These are phyloP conservation scores for Pichia sp. DNA, from an alignment of 1,139 yeast species.

Conservation along the genomic window DNA sequence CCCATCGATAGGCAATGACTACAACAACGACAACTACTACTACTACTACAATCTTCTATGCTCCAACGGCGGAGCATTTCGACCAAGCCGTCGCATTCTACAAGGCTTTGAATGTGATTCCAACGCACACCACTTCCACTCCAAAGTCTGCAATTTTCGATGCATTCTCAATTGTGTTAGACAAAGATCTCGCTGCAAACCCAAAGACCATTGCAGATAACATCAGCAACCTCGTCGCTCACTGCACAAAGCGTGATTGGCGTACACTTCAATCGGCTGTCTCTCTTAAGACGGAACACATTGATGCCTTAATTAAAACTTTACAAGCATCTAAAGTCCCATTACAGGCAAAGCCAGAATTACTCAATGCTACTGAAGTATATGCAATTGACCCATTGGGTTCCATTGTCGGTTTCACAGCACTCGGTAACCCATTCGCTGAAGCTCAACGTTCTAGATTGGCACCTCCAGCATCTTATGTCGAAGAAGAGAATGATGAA, in stretches of 20 bases:
- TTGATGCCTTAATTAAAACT: conserved; percentile 32
- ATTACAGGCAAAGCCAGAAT: conserved; percentile 39
- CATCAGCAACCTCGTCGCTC: conserved; percentile 25
- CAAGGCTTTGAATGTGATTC: conserved; percentile 23
- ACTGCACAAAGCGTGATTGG: conserved; percentile 39
- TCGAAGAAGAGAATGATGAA: too few relatives aligned
- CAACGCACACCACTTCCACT: too few relatives aligned
- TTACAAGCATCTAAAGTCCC: conserved; percentile 28
- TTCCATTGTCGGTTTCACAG: conserved; percentile 58
- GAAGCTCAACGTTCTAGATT: conserved; percentile 13
- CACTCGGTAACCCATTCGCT: conserved; percentile 47
- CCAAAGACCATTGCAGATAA: conserved; percentile 27
- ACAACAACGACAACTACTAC: too few relatives aligned
- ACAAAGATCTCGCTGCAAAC: conserved; percentile 32
- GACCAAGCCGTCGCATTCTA: conserved; percentile 40
- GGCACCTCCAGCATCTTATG: too few relatives aligned
- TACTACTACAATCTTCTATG: too few relatives aligned
- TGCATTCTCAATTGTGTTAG: too few relatives aligned
- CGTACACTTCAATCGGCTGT: conserved; percentile 39
- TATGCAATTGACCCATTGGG: conserved; percentile 67
- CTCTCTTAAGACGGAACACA: conserved; percentile 32
- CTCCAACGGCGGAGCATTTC: conserved; percentile 33
- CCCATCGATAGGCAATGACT: too few relatives aligned
- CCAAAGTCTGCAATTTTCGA: too few relatives aligned
- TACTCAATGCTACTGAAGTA: conserved; percentile 58